Evolutionary conservation across 495 filamentous ascomycete genomes (phyloP), one percentile per base, ranked within the genome.

Genomic region (Pyrenopolyporus hunteri): DNA sequence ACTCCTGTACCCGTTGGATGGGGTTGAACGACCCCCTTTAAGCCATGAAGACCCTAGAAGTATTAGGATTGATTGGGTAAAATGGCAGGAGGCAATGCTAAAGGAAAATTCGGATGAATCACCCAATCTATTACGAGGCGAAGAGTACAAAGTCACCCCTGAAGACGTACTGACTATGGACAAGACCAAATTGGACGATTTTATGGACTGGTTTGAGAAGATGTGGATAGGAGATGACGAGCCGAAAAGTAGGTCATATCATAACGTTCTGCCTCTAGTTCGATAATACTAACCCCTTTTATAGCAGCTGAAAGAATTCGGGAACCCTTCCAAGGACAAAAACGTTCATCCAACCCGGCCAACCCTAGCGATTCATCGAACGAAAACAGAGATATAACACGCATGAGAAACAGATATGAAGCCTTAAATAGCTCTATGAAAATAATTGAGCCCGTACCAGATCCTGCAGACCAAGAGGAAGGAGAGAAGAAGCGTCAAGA

Each of bases 201-300:
- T 96, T 57, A 78, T 98, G 79, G 85, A 93, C 70, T 97, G 90
- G 89, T 96, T 90, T 66, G 87, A 93, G 69, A 81, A 83, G 62
- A 91, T 78, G 23, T 95, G 87, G 83, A 67, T 89, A 40, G 80
- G 84, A 49, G 74, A 82, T 13, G 64, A 67, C 9, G 70, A 76
- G 14, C 67, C 71, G 4, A 76, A 74, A 60, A 74, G 80, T 83
- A 69, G 49, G 67, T 53, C 20, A 13, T 4, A 17, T 7, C 13
- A 17, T 6, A 33, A 23, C 26, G 8, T 45, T 11, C 23, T 50
- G 39, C 20, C 22, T n/a, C 14, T 11, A 14, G 26, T 39, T 28
- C 1, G 11, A 13, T 29, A 17, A 23, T 37, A n/a, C 20, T 47
- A 42, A 51, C 46, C 7, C 39, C 25, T 37, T 42, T 37, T 46